A percentile compares a stretch with the other conserved stretches of the same genome.
These are phyloP conservation scores for Ottelia alismoides DNA, from an alignment of 106 monocot species.

Conservation along the genomic window DNA sequence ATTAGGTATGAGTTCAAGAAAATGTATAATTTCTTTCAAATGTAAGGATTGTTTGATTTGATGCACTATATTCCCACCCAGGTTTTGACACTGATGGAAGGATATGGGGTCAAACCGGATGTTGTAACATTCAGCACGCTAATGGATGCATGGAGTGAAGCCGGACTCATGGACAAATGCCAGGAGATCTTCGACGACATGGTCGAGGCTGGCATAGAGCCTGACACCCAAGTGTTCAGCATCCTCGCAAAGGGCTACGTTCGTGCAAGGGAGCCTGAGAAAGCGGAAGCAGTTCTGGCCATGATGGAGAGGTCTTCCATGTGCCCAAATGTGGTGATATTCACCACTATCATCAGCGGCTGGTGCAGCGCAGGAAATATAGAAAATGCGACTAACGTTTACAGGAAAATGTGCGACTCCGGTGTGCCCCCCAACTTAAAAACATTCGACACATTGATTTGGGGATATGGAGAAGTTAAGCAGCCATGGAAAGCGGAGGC, in stretches of 20 bases:
- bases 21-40: no score
- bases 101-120: slow-evolving; percentile 59
- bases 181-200: slow-evolving; percentile 56
- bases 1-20: no score
- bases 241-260: slow-evolving; percentile 78
- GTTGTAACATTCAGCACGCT: slow-evolving; percentile 84
- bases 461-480: slow-evolving; percentile 73
- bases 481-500: slow-evolving; percentile 80
- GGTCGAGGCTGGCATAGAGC: no score
- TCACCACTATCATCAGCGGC: slow-evolving; percentile 75
- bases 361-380: slow-evolving; percentile 70
- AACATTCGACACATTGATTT: slow-evolving; percentile 74
- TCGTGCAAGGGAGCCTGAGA: slow-evolving; percentile 46
- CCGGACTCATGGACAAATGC: slow-evolving; percentile 61
- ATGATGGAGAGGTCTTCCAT: slow-evolving; percentile 35
- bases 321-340: slow-evolving; percentile 64
- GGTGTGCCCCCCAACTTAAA: slow-evolving; percentile 55
- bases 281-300: slow-evolving; percentile 51
- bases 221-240: slow-evolving; percentile 57
- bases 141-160: slow-evolving; percentile 73
- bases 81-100: slow-evolving; percentile 67
- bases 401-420: slow-evolving; percentile 33
- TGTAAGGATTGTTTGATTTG: no score
- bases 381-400: slow-evolving; percentile 60
- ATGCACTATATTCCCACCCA: no score